Base-by-base conservation (phyloP, 2,329 filamentous ascomycete species). In the Diaporthe amygdali region DNA sequence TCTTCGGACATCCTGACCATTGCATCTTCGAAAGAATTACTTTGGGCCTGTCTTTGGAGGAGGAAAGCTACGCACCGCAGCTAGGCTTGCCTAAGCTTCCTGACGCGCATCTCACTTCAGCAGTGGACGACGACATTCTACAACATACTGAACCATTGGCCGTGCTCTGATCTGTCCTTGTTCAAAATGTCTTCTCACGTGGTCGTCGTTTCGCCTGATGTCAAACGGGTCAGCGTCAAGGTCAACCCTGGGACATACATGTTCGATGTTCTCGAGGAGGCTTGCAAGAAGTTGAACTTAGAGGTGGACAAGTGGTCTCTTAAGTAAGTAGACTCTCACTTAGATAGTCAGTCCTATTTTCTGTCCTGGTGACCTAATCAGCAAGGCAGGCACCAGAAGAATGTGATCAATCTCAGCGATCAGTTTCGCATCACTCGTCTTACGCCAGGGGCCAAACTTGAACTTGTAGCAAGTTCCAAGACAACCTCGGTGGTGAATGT, bases 401-500 rank as follows among this genome's bases (percentile, higher is more conserved):
- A 96, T 79, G 87, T 90, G 41, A 85, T 99, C 71, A 95, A 98
- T 77, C 88, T 99, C 10, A 96, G 95, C 8, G 88, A 94, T 69
- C 92, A 94, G 51, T 94, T 95, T 79, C 92, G 96, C 59, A 90
- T 96, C 34, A 93, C 95, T 6, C 94, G 95, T 63, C 91, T 99
- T 7, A 87, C 89, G 15, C 89, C 94, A 46, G 96, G 96, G 73
- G 96, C 96, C 71, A 97, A 97, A 79, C 90, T 99, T 71, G 95
- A 98, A 79, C 93, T 99, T 63, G 92, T 98, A 27, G 91, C 94
- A 78, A 91, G 93, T 71, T 96, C 95, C 55, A 93, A 94, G 70
- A 96, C 95, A 0, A 93, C 95, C 0, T 92, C 94, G 2, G 92
- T 93, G 59, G 92, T 99, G 69, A 95, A 93, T 49, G 92, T 99